Evolutionary conservation across 495 filamentous ascomycete genomes (phyloP), one percentile per base, ranked within the genome.

Genomic region (Penicillium verhagenii): DNA sequence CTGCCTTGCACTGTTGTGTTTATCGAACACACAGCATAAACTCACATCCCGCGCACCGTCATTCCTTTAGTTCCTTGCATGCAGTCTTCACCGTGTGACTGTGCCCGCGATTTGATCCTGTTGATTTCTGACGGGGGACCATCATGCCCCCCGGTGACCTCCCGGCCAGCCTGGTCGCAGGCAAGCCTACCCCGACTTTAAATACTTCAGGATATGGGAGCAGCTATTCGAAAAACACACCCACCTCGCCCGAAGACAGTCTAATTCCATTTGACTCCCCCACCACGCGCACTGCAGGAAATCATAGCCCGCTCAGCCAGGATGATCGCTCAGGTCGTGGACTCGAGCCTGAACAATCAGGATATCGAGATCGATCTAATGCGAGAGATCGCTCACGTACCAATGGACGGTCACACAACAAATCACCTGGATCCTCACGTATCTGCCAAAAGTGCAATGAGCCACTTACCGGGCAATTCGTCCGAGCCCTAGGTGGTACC

Each of bases 401-500:
- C 3, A 77, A 73, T 47, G 74, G 70, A n/a, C 68, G 74, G 50
- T 60, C 72, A 18, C 69, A 69, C 13, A 71, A 67, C 11, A 78
- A 79, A 40, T 72, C 72, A 2, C 69, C 72, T 1, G 73, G 65
- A 56, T 64, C 72, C 8, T 69, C 72, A 16, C 75, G 91, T 53
- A 72, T 86, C 9, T 98, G 94, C 69, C 91, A 90, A 58, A 96
- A 96, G 69, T 98, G 94, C 66, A 83, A 82, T 53, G 86, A 91
- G 57, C 75, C 84, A 40, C 78, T 99, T 59, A 93, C 90, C 1
- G 95, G 95, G 18, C 95, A 97, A 68, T 99, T 97, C 70, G 94
- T 99, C 47, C 83, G 94, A 58, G 94, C 94, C 9, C 71, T 99
- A 28, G 88, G 88, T 21, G 91, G 89, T 26, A 97, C 93, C 46